Conservation (phyloP, 139 green algal genomes). For the Parachlorella kessleri region DNA sequence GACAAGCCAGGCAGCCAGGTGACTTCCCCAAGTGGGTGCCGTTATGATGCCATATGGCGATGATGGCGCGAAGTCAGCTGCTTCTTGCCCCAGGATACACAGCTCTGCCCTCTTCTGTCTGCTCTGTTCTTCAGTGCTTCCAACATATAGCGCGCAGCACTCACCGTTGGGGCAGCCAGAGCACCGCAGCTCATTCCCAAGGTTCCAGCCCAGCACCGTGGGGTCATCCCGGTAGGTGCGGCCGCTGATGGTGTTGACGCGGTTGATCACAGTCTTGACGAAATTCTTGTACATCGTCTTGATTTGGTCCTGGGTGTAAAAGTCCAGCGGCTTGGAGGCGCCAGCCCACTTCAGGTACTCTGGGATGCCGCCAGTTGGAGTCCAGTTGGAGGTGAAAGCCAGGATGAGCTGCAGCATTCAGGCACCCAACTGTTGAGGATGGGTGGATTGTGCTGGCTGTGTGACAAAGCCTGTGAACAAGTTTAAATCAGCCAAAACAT, state of each 20-base stretch:
- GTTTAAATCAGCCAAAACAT: no score
- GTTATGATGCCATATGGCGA: no score
- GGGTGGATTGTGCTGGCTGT: no score
- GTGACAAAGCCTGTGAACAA: no score
- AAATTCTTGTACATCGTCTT: slow-evolving; percentile 27
- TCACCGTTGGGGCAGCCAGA: slow-evolving; percentile 24
- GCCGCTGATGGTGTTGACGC: slow-evolving; percentile 55
- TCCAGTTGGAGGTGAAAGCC: slow-evolving; percentile 64
- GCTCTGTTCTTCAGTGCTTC: no score
- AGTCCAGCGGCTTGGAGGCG: slow-evolving; percentile 21
- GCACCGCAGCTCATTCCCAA: slow-evolving; percentile 67
- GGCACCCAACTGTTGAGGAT: no score
- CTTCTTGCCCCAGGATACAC: no score
- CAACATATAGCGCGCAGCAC: no score
- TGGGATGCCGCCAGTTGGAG: slow-evolving; percentile 41
- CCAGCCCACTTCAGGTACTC: slow-evolving; percentile 51
- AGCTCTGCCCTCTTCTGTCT: no score
- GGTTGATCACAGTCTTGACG: slow-evolving; percentile 32
- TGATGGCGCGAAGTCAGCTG: no score
- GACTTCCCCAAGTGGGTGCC: no score
- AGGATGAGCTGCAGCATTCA: slow-evolving; percentile 47
- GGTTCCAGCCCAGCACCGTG: slow-evolving; percentile 57
- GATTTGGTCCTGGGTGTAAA: slow-evolving; percentile 52
- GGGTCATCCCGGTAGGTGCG: slow-evolving; percentile 49
- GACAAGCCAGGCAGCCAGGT: no score